Percentiles rank a stretch among this genome's conserved stretches.
These are phyloP conservation scores for Tetraselmis chui DNA, from an alignment of 139 green algal genomes.

Conservation along the genomic window DNA sequence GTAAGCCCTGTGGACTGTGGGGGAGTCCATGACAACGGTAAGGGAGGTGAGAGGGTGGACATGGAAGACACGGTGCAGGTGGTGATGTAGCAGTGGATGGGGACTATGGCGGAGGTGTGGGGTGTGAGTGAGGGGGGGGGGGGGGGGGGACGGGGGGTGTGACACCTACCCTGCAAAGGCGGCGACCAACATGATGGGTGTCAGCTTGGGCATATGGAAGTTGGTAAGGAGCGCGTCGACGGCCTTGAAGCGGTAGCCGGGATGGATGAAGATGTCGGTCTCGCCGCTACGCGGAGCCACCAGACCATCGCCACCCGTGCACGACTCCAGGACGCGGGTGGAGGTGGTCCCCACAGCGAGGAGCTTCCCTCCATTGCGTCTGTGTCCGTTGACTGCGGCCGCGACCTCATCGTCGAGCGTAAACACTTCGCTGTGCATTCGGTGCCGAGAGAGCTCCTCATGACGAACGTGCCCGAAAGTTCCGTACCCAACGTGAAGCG, in stretches of 20 bases:
- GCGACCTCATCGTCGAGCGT: not conserved
- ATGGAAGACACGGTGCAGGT: too few species aligned
- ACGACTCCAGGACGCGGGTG: constrained; percentile 11
- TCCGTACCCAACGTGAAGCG: constrained; percentile 12
- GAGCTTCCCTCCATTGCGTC: not conserved
- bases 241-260: constrained; percentile 11
- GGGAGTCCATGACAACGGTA: too few species aligned
- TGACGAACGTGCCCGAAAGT: constrained; percentile 7
- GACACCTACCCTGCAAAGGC: not conserved
- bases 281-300: not conserved
- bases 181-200: constrained; percentile 13
- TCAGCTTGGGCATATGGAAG: constrained; percentile 14
- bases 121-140: not conserved
- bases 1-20: too few species aligned
- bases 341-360: constrained; percentile 15
- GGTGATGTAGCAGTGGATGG: too few species aligned
- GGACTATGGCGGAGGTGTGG: not conserved
- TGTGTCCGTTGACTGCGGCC: not conserved
- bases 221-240: constrained; percentile 15
- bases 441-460: not conserved
- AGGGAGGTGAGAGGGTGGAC: too few species aligned
- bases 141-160: too few species aligned
- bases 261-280: constrained; percentile 10
- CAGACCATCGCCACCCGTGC: not conserved
- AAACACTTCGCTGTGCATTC: constrained; percentile 13